phyloP scores from a whole-genome alignment of 164 flowering plant species.

The Brasenia schreberi region DNA sequence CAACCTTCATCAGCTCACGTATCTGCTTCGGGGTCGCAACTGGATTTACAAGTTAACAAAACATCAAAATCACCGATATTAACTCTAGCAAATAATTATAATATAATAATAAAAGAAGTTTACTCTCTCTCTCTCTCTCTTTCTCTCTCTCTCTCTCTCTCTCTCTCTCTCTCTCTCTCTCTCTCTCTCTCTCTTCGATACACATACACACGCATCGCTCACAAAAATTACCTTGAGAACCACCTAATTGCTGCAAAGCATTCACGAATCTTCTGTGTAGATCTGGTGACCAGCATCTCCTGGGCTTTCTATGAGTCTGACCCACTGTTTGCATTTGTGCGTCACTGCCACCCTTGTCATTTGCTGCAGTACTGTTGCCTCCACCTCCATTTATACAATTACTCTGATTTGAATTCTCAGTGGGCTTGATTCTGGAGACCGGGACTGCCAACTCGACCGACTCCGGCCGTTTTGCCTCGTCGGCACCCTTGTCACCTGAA shows the following conservation, averaged over 20 bases:
- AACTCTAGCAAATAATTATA: too few relatives aligned
- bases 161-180: too few relatives aligned
- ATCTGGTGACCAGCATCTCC: conserved; percentile 99
- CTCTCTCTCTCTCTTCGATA: too few relatives aligned
- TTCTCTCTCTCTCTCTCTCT: too few relatives aligned
- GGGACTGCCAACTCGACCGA: not conserved
- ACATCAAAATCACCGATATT: not conserved
- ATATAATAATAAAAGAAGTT: too few relatives aligned
- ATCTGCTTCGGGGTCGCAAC: conserved; percentile 99
- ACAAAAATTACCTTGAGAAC: conserved; percentile 70
- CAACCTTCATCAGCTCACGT: conserved; percentile 97
- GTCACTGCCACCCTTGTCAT: conserved; percentile 11
- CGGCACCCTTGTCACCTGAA: conserved; percentile 26
- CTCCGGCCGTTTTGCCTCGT: not conserved
- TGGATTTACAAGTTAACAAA: conserved; percentile 13
- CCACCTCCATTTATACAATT: conserved; percentile 5
- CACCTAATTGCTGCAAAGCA: conserved; percentile 97
- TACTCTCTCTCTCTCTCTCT: too few relatives aligned
- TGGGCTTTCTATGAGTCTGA: conserved; percentile 74
- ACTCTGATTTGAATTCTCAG: not conserved
- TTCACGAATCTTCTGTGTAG: conserved; percentile 87
- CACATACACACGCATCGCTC: too few relatives aligned
- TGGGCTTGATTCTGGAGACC: not conserved
- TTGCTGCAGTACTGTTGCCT: conserved; percentile 13
- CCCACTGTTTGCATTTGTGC: not conserved